Evolutionary conservation across 352 stramenopile species (phyloP).

Genomic region (Globisporangium uncinulatum): DNA sequence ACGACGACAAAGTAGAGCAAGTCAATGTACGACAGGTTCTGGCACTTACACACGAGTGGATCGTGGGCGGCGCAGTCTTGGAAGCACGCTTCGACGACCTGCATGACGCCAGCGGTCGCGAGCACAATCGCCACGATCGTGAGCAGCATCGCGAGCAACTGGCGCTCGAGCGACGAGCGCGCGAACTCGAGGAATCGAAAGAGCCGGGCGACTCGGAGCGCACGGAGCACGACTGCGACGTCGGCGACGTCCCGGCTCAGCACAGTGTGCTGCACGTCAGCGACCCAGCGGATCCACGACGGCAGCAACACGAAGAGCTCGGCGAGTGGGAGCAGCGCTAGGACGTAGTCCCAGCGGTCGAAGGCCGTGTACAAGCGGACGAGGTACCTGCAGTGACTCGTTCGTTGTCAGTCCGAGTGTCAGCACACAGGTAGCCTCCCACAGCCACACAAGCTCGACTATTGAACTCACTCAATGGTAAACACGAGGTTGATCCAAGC

Average conservation of each 20-base stretch:
- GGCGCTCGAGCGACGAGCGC: conserved; percentile 61
- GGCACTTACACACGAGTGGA: conserved; percentile 31
- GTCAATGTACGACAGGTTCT: conserved; percentile 61
- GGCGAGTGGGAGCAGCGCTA: conserved; percentile 38
- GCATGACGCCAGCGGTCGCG: conserved; percentile 55
- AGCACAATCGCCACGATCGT: conserved; percentile 72
- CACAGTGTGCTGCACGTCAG: background rate
- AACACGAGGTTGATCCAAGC: conserved; percentile 62
- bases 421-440: background rate
- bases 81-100: conserved; percentile 59
- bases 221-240: conserved; percentile 34
- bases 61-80: conserved; percentile 17
- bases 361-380: conserved; percentile 56
- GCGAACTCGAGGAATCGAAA: conserved; percentile 76
- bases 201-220: conserved; percentile 59
- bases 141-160: conserved; percentile 52
- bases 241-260: conserved; percentile 9
- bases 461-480: conserved; percentile 47
- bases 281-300: conserved; percentile 30
- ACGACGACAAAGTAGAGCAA: conserved; percentile 81
- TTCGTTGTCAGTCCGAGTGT: background rate
- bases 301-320: conserved; percentile 61
- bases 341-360: conserved; percentile 55
- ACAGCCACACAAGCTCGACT: no score
- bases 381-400: conserved; percentile 24